Base-by-base conservation (phyloP, 805 yeast species). In the Wickerhamiella cacticola region DNA sequence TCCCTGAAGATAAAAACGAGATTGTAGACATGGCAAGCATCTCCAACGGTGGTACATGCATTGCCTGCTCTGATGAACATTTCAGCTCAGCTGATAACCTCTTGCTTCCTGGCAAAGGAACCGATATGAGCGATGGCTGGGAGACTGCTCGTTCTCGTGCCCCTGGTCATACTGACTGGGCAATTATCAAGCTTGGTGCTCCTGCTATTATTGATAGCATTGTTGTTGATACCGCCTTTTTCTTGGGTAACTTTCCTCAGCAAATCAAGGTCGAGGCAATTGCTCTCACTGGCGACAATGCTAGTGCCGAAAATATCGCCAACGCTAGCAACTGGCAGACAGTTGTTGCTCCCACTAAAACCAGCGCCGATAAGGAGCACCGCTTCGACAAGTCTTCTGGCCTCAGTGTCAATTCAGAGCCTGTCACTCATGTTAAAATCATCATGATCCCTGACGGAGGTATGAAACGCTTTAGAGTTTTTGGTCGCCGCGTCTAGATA, bases 51-150 rank as follows among this genome's bases (percentile, higher is more conserved):
- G 97, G 95, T 53, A 88, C 86, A 29, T 89, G 89, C 22, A 77
- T 85, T 35, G 70, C 77, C 10, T 78, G 75, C 56, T 81, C 94
- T 1, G 96, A 92, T 67, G 95, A 89, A 68, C 97, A 88, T 67
- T 89, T 89, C 60, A 94, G 96, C 33, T 75, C 89, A 40, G 94
- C 88, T 33, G 94, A 84, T 63, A 89, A 89, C 67, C 69, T 89
- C 52, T 68, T 89, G 49, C 69, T 89, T 48, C 96, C 96, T 1
- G 97, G 97, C 13, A 77, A 96, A 52, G 98, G 98, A 46, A 76
- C 73, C 57, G 96, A 89, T 64, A 89, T 89, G 97, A 78, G 92
- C 45, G 97, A 92, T 61, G 98, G 98, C 12, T 89, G 98, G 98
- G 98, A 89, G 63, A 89, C 98, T 21, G 77, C 76, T 57, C 77